These are phyloP conservation scores for Paramecium biaurelia DNA, from an alignment of 73 alveolate species.

Conservation along the genomic window DNA sequence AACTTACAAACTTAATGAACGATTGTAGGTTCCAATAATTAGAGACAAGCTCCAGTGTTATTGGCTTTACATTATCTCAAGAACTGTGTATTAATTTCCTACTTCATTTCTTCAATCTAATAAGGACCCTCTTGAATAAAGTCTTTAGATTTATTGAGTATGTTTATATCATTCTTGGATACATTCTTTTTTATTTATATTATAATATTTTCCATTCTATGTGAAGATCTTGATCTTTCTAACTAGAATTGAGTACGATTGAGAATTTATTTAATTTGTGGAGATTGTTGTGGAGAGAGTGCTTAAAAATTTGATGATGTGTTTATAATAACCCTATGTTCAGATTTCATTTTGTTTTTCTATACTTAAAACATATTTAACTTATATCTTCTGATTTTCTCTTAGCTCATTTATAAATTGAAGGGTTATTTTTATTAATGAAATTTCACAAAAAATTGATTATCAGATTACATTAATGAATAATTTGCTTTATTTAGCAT, in stretches of 20 bases:
- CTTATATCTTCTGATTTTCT: background rate
- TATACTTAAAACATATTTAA: background rate
- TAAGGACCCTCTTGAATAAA: background rate
- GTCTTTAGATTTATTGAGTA: background rate
- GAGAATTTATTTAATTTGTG: background rate
- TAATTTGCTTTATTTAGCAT: background rate
- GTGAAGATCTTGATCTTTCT: background rate
- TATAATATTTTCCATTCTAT: background rate
- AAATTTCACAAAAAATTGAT: background rate
- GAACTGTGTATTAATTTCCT: background rate
- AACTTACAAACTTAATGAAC: conserved; percentile 2
- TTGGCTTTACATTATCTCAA: background rate
- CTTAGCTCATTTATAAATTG: background rate
- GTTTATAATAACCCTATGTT: background rate
- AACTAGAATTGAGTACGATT: background rate
- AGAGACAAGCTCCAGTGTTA: background rate
- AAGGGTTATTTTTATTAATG: background rate
- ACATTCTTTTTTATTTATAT: background rate
- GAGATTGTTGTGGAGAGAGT: background rate
- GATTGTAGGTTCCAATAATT: background rate
- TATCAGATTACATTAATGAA: background rate
- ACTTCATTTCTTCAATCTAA: background rate
- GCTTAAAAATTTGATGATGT: background rate
- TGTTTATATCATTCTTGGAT: background rate
- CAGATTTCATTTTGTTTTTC: background rate